Evolutionary conservation across 495 filamentous ascomycete genomes (phyloP).

Genomic region (Patellaria atrata): DNA sequence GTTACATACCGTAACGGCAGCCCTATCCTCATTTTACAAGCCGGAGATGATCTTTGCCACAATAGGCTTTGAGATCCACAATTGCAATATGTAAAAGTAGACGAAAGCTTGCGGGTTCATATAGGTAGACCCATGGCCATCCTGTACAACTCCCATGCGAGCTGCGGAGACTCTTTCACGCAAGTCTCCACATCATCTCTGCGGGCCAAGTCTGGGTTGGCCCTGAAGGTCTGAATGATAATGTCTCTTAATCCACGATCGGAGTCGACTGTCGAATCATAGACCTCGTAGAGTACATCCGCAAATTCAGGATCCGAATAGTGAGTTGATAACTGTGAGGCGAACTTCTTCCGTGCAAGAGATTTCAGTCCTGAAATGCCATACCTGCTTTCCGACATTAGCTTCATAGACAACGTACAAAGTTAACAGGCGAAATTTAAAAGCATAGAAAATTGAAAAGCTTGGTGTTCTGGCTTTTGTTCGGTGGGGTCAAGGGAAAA

Average conservation of each 20-base stretch:
- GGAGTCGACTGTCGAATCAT: conserved; percentile 27
- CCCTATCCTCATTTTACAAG: too few relatives aligned
- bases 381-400: conserved; percentile 25
- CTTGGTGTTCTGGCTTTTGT: too few relatives aligned
- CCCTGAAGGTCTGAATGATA: conserved; percentile 25
- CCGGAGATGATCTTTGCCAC: too few relatives aligned
- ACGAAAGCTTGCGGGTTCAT: too few relatives aligned
- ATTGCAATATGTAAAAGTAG: too few relatives aligned
- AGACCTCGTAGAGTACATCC: conserved; percentile 29
- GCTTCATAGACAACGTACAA: conserved; percentile 1
- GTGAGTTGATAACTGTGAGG: conserved; percentile 17
- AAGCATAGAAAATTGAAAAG: too few relatives aligned
- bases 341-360: conserved; percentile 29
- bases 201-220: conserved; percentile 21
- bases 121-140: conserved; percentile 20
- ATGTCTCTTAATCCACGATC: conserved; percentile 31
- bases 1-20: too few relatives aligned
- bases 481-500: too few relatives aligned
- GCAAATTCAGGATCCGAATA: conserved; percentile 26
- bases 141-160: conserved; percentile 27
- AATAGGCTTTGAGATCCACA: too few relatives aligned
- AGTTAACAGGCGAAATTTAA: too few relatives aligned
- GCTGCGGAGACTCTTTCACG: conserved; percentile 22
- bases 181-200: conserved; percentile 24
- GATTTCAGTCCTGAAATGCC: conserved; percentile 28